These are phyloP conservation scores for Plectranthus barbatus DNA, from an alignment of 257 asterid species.

Conservation along the genomic window DNA sequence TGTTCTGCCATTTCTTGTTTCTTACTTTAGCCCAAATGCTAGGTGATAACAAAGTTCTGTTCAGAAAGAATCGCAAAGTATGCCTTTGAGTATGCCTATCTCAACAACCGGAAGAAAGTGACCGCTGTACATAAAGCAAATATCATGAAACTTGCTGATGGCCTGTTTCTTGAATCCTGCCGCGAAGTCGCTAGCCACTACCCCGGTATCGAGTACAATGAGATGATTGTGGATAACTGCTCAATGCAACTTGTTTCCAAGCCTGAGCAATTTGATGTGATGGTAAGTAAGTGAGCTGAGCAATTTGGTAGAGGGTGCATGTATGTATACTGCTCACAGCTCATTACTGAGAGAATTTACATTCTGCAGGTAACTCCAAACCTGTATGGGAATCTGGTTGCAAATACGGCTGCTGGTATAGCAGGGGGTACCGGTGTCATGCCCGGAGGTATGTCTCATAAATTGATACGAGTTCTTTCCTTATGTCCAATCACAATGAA, in stretches of 20 bases:
- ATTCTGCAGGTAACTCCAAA: slow-evolving; percentile 69
- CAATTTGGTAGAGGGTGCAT: background rate
- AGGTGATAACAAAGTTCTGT: slow-evolving; percentile 97
- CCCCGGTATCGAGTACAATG: slow-evolving; percentile 78
- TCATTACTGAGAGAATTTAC: background rate
- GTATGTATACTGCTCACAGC: too few relatives aligned
- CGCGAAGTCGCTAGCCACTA: slow-evolving; percentile 90
- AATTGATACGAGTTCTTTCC: background rate
- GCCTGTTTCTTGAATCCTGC: slow-evolving; percentile 87
- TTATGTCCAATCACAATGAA: background rate
- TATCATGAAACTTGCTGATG: slow-evolving; percentile 99
- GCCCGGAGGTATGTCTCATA: slow-evolving; percentile 69
- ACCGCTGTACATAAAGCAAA: slow-evolving; percentile 98
- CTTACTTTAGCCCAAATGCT: slow-evolving; percentile 37
- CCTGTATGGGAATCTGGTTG: slow-evolving; percentile 77
- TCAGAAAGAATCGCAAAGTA: slow-evolving; percentile 94
- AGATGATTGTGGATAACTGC: slow-evolving; percentile 95
- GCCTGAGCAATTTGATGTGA: slow-evolving; percentile 99
- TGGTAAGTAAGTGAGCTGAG: slow-evolving; percentile 60
- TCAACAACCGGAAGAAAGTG: slow-evolving; percentile 89
- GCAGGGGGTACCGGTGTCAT: slow-evolving; percentile 92
- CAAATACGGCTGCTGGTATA: slow-evolving; percentile 84
- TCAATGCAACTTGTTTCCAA: slow-evolving; percentile 99
- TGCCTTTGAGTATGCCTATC: slow-evolving; percentile 97
- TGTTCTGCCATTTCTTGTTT: slow-evolving; percentile 7